Evolutionary conservation across 352 stramenopile species (phyloP).

Genomic region (Thalassiosira exigua): DNA sequence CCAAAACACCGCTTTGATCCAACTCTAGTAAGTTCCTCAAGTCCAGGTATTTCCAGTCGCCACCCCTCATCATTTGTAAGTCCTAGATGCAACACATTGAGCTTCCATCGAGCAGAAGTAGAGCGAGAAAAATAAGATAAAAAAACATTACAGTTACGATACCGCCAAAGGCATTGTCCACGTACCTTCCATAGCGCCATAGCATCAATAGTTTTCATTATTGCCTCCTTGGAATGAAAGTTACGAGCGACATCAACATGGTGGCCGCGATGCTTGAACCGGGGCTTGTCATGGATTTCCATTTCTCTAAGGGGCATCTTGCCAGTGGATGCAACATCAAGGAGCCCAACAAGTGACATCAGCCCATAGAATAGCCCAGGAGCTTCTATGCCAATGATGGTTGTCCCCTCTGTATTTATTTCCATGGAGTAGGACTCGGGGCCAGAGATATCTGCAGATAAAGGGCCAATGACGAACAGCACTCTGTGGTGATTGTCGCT

Average conservation of each 20-base stretch:
- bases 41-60: no score
- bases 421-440: constrained; percentile 16
- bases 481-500: not conserved
- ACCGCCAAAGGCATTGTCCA: no score
- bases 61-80: constrained; percentile 65
- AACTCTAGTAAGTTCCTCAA: no score
- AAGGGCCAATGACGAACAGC: not conserved
- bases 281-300: constrained; percentile 55
- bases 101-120: no score
- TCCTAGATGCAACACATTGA: constrained; percentile 79
- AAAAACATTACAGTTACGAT: no score
- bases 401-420: constrained; percentile 6
- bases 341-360: constrained; percentile 17
- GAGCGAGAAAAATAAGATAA: no score
- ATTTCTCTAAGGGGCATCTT: constrained; percentile 17
- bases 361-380: constrained; percentile 18
- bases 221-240: constrained; percentile 77
- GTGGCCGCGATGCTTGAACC: constrained; percentile 83
- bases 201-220: constrained; percentile 65
- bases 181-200: constrained; percentile 75
- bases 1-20: no score
- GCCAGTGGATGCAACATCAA: not conserved
- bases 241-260: constrained; percentile 85
- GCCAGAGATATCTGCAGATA: constrained; percentile 4
- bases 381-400: constrained; percentile 10